Evolutionary conservation across 2,329 filamentous ascomycete genomes (phyloP).

Genomic region (Monilinia laxa): DNA sequence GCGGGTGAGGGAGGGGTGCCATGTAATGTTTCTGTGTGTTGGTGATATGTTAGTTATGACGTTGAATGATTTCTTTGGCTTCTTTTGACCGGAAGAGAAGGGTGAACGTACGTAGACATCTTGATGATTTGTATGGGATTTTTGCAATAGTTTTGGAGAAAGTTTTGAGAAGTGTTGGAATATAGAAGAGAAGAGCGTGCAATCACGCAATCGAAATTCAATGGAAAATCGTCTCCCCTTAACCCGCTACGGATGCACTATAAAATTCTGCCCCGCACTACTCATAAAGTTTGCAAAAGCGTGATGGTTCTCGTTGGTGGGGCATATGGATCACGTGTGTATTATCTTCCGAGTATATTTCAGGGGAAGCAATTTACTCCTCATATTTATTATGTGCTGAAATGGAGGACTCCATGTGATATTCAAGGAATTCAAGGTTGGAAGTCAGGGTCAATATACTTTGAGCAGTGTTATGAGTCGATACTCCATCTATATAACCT

Average conservation of each 20-base stretch:
- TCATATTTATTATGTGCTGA: neutral
- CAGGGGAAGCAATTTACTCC: neutral
- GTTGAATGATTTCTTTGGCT: no score
- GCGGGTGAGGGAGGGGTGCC: slow-evolving; percentile 77
- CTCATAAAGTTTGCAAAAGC: slow-evolving; percentile 11
- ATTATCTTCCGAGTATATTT: neutral
- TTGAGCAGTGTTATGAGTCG: no score
- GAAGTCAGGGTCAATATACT: neutral
- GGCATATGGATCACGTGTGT: slow-evolving; percentile 2
- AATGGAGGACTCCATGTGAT: neutral
- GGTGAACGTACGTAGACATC: slow-evolving; percentile 23
- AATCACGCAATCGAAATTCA: slow-evolving; percentile 15
- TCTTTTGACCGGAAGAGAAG: neutral
- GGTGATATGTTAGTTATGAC: neutral
- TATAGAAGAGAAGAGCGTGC: neutral
- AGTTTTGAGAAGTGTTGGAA: neutral
- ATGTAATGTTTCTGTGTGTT: slow-evolving; percentile 76
- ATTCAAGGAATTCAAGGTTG: neutral
- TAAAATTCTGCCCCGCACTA: slow-evolving; percentile 23
- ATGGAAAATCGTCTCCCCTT: slow-evolving; percentile 16
- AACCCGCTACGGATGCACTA: slow-evolving; percentile 15
- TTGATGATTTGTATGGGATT: neutral
- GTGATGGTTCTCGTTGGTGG: slow-evolving; percentile 8
- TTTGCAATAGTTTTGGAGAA: neutral
- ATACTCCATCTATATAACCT: neutral